A percentile compares a stretch with the other conserved stretches of the same genome.
phyloP scores from a whole-genome alignment of 2,329 filamentous ascomycete genomes.

The Thermomyces lanuginosus region DNA sequence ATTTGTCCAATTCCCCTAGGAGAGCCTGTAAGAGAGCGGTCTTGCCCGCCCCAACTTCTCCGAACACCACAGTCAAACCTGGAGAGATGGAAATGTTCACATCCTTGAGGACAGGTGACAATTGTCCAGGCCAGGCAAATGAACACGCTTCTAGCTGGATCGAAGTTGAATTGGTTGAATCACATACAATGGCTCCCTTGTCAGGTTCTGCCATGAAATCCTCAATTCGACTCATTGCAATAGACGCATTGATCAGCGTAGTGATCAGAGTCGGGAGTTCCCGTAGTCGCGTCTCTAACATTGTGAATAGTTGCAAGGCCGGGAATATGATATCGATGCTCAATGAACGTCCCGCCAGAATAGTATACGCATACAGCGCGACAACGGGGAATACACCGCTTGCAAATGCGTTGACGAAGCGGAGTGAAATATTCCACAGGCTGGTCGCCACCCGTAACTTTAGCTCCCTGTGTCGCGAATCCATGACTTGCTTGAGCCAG shows the following conservation, averaged over 20 bases:
- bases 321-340: conserved; percentile 75
- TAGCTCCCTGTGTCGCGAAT: conserved; percentile 51
- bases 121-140: conserved; percentile 63
- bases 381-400: conserved; percentile 63
- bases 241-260: conserved; percentile 61
- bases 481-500: conserved; percentile 55
- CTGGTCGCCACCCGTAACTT: conserved; percentile 47
- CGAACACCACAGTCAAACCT: conserved; percentile 45
- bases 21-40: conserved; percentile 44
- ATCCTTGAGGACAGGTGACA: conserved; percentile 38
- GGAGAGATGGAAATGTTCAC: conserved; percentile 38
- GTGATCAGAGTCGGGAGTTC: conserved; percentile 63
- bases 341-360: conserved; percentile 49
- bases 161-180: conserved; percentile 13
- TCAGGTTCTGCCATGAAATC: conserved; percentile 76
- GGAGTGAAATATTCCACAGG: conserved; percentile 46
- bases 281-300: conserved; percentile 57
- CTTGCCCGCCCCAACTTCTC: conserved; percentile 50
- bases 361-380: conserved; percentile 67
- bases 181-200: conserved; percentile 47
- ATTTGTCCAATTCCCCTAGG: conserved; percentile 42
- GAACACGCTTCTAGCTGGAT: conserved; percentile 43
- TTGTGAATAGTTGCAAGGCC: conserved; percentile 61
- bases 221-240: conserved; percentile 68
- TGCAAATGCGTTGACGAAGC: conserved; percentile 53